Conservation (phyloP, 1,139 yeast genomes). For the Saccharomycopsis phalli region DNA sequence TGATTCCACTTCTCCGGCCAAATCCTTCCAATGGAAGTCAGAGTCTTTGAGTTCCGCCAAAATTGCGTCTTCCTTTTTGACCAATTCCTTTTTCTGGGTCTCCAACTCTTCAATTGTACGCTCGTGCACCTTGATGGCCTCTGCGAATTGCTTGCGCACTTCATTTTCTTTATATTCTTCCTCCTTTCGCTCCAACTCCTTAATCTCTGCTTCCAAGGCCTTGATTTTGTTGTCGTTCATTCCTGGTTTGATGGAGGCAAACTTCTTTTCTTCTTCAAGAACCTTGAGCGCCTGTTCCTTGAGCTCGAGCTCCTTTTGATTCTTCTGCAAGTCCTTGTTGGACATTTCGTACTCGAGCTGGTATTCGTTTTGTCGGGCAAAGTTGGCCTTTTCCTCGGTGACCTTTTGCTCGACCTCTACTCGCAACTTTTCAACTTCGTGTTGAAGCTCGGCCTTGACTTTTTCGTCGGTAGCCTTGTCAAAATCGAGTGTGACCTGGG, state of each 20-base stretch:
- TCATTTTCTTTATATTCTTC: constrained; percentile 8
- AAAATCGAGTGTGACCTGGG: constrained; percentile 21
- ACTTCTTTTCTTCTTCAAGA: constrained; percentile 16
- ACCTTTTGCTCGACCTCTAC: constrained; percentile 15
- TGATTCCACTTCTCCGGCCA: constrained; percentile 21
- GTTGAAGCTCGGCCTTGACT: constrained; percentile 22
- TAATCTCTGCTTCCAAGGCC: constrained; percentile 16
- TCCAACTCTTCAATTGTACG: constrained; percentile 11
- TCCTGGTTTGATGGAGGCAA: constrained; percentile 11
- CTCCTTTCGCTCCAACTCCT: constrained; percentile 12
- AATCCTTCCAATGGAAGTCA: constrained; percentile 23
- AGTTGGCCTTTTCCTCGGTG: constrained; percentile 13
- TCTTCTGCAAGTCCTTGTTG: constrained; percentile 8
- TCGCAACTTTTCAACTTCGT: constrained; percentile 13
- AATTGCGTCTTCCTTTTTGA: constrained; percentile 12
- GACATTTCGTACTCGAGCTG: constrained; percentile 8
- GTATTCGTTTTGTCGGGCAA: constrained; percentile 10
- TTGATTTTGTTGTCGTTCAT: constrained; percentile 14
- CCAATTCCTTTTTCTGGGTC: constrained; percentile 13
- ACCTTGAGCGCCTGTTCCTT: constrained; percentile 16
- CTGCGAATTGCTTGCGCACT: constrained; percentile 20
- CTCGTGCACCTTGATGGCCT: constrained; percentile 16
- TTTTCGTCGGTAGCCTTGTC: constrained; percentile 23
- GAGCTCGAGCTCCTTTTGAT: constrained; percentile 15
- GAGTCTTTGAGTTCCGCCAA: constrained; percentile 20